phyloP scores from a whole-genome alignment of 345 rosid genomes.

The Salix suchowensis region DNA sequence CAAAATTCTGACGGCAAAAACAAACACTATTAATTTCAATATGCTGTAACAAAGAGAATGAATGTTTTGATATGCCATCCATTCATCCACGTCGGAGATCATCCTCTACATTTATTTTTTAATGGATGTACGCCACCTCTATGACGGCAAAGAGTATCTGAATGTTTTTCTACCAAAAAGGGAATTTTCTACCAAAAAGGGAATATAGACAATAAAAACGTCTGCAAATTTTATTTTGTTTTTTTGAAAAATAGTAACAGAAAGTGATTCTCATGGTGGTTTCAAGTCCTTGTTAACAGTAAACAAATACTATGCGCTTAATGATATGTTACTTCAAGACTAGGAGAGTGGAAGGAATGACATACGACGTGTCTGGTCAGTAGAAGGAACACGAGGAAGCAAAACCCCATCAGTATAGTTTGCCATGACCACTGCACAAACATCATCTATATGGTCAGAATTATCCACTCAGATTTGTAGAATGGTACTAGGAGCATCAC shows the following conservation, averaged over 20 bases:
- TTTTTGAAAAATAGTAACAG: neutral
- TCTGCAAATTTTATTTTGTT: neutral
- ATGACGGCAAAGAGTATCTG: neutral
- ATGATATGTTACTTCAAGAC: neutral
- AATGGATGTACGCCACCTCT: neutral
- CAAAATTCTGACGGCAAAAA: no score
- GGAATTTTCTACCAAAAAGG: neutral
- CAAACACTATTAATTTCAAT: no score
- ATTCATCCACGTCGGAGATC: no score
- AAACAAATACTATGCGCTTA: neutral
- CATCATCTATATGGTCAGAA: neutral
- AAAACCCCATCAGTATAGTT: constrained; percentile 76
- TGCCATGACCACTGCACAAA: constrained; percentile 94
- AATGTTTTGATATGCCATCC: no score
- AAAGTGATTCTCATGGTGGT: neutral
- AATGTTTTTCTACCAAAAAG: neutral
- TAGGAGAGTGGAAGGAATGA: constrained; percentile 3
- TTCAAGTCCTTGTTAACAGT: neutral
- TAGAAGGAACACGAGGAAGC: constrained; percentile 70
- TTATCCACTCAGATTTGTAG: no score
- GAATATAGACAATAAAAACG: constrained; percentile 8
- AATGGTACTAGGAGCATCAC: neutral
- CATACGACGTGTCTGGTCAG: constrained; percentile 76
- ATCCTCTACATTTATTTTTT: neutral
- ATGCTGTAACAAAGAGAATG: no score